phyloP scores from a whole-genome alignment of 192 early-diverging fungal genomes.

The Backusella macrospora region DNA sequence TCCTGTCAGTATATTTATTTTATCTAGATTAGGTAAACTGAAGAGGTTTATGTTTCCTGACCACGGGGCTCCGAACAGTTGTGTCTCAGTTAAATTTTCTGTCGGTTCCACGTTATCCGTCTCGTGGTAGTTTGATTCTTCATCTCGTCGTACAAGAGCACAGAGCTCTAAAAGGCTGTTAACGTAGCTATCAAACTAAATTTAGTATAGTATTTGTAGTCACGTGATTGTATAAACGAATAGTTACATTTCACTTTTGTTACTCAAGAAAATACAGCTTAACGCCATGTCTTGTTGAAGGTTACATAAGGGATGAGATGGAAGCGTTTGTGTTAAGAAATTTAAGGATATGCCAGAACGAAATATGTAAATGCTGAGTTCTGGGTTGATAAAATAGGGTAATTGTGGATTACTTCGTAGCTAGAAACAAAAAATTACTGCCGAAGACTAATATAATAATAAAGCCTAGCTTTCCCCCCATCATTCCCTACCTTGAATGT shows the following conservation, averaged over 20 bases:
- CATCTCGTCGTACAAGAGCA: slow-evolving; percentile 7
- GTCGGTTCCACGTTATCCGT: slow-evolving; percentile 9
- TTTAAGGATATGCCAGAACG: slow-evolving; percentile 49
- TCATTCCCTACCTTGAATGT: slow-evolving; percentile 31
- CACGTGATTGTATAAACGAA: slow-evolving; percentile 28
- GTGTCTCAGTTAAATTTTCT: neutral
- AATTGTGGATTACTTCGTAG: slow-evolving; percentile 7
- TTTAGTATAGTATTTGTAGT: slow-evolving; percentile 7
- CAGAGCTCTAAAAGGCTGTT: neutral
- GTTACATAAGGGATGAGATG: slow-evolving; percentile 37
- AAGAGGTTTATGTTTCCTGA: slow-evolving; percentile 10
- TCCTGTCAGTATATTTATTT: slow-evolving; percentile 29
- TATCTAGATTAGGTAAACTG: slow-evolving; percentile 16
- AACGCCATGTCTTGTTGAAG: slow-evolving; percentile 12
- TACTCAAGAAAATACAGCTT: neutral
- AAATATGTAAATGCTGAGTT: slow-evolving; percentile 35
- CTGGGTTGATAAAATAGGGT: slow-evolving; percentile 34
- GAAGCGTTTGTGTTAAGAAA: slow-evolving; percentile 37
- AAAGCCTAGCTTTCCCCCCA: neutral
- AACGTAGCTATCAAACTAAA: neutral
- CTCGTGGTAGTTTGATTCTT: neutral
- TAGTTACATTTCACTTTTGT: slow-evolving; percentile 1
- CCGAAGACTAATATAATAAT: neutral
- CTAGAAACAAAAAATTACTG: slow-evolving; percentile 19
- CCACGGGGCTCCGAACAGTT: neutral